phyloP scores from a whole-genome alignment of 768 basidiomycete genomes.

The Collybia sp. region DNA sequence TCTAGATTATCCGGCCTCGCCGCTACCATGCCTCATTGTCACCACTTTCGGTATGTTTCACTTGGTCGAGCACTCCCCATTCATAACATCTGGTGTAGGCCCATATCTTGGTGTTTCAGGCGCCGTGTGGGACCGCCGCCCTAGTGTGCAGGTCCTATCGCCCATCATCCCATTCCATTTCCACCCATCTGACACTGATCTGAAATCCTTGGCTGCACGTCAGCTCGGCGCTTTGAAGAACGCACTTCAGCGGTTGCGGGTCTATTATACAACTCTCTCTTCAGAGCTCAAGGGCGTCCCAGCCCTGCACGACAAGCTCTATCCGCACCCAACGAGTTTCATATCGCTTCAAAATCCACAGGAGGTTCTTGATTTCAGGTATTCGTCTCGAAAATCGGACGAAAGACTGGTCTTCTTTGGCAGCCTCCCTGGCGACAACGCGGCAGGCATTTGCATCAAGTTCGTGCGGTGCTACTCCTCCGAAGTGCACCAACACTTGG shows the following conservation, averaged over 20 bases:
- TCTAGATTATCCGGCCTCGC: background rate
- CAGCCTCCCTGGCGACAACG: too few species aligned
- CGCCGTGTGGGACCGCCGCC: conserved; percentile 16
- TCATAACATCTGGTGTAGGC: conserved; percentile 11
- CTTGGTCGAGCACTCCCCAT: too few species aligned
- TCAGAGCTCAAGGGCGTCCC: conserved; percentile 2
- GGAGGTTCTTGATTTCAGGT: background rate
- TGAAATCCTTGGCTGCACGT: background rate
- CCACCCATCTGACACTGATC: conserved; percentile 13
- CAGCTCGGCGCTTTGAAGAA: conserved; percentile 2
- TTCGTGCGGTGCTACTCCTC: background rate
- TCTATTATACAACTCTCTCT: conserved; percentile 17
- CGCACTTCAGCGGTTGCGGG: conserved; percentile 13
- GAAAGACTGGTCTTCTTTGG: background rate
- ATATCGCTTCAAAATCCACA: too few species aligned
- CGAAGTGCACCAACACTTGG: too few species aligned
- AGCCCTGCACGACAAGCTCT: too few species aligned
- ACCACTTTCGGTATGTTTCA: conserved; percentile 6
- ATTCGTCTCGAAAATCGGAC: background rate
- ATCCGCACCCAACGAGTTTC: too few species aligned
- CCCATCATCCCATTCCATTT: conserved; percentile 15
- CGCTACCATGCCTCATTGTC: conserved; percentile 9
- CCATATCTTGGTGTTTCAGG: conserved; percentile 20
- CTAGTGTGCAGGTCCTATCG: conserved; percentile 18
- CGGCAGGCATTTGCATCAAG: background rate